Base-by-base conservation (phyloP, 176 grass and related monocot genomes). In the Puya raimondii region DNA sequence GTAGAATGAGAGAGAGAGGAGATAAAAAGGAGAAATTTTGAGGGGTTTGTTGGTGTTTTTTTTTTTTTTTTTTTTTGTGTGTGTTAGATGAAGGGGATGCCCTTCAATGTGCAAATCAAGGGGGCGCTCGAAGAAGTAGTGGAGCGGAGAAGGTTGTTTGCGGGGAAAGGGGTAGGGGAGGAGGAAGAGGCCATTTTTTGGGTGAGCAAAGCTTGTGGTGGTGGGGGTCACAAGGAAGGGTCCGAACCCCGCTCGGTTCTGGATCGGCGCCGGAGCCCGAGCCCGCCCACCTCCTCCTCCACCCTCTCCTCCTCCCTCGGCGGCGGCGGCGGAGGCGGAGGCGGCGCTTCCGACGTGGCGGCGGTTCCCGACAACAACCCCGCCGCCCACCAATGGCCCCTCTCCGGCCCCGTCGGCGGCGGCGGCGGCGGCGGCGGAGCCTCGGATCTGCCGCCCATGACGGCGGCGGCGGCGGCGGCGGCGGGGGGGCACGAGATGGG, bases 281-380 rank as follows among this genome's bases (percentile, higher is more conserved):
- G 89, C 69, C 84, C 94, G 8, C 80, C 75, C 26, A 88, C 85
- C 23, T 90, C 89, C 9, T 65, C 82, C 4, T 85, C 76, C 33
- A 91, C 89, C 66, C 76, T 85, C 85, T 92, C 93, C 82, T 97
- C 93, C 53, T 92, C 89, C 61, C 84, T 92, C 26, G 86, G 86
- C 77, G 80, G 88, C 67, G 88, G 77, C 70, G 81, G 18, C 17
- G 25, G n/a, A n/a, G n/a, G 25, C 25, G 74, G 64, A 14, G 16
- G 8, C 16, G 88, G 81, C 72, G 84, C 81, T 11, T 10, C 72
- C 84, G 82, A 79, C 76, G 89, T 87, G 86, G 89, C 86, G 84
- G 94, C 80, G 71, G 80, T 83, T 23, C 87, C 84, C 68, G 84
- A 85, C 50, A 76, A 52, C 76, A 78, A 78, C 71, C 59, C 89